These are phyloP conservation scores for Krasilnikovozyma curviuscula DNA, from an alignment of 768 basidiomycete species.

Conservation along the genomic window DNA sequence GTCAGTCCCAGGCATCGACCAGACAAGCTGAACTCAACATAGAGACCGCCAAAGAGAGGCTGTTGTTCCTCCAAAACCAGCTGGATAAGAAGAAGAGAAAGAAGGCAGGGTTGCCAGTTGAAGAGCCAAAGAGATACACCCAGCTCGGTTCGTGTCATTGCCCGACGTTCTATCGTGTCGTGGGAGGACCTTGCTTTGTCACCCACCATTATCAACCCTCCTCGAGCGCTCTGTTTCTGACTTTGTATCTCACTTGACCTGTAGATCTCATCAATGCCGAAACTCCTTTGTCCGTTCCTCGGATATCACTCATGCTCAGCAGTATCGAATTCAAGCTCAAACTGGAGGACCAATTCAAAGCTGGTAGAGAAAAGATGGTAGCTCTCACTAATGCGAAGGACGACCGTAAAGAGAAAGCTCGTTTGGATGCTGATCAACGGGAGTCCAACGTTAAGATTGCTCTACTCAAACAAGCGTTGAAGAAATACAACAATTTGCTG, in stretches of 20 bases:
- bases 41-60: conserved; percentile 4
- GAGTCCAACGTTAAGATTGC: conserved; percentile 96
- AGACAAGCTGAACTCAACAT: conserved; percentile 10
- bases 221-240: no score
- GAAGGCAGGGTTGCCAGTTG: conserved; percentile 2
- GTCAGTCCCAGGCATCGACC: not conserved
- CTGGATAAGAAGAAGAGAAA: conserved; percentile 12
- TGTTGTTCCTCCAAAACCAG: conserved; percentile 9
- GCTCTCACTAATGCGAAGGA: conserved; percentile 90
- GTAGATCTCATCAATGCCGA: conserved; percentile 89
- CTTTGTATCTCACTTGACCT: no score
- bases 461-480: conserved; percentile 72
- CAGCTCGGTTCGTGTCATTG: conserved; percentile 6
- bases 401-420: conserved; percentile 83
- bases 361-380: conserved; percentile 97
- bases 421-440: conserved; percentile 79
- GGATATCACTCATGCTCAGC: conserved; percentile 93
- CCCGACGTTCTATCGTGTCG: not conserved
- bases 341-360: conserved; percentile 93
- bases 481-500: conserved; percentile 87
- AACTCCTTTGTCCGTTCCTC: conserved; percentile 83
- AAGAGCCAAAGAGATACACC: conserved; percentile 7
- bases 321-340: conserved; percentile 98
- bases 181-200: no score
- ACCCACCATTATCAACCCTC: no score